A percentile compares a stretch with the other conserved stretches of the same genome.
Evolutionary conservation across 2,329 filamentous ascomycete genomes (phyloP).

Genomic region (Sporothrix curviconia): DNA sequence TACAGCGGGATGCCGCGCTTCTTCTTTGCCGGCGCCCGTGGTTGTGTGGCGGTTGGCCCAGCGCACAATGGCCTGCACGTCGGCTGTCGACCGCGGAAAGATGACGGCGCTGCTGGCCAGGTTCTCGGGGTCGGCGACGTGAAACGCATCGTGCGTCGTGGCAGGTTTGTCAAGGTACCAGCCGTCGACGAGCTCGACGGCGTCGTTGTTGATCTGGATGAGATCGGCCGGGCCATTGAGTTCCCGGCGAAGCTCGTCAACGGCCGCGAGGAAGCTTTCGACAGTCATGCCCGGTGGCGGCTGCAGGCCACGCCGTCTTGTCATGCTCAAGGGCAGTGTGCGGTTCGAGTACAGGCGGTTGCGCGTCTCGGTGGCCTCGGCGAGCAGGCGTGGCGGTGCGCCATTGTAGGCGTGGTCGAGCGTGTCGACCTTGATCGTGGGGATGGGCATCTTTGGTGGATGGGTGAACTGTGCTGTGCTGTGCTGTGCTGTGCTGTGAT

Average conservation of each 20-base stretch:
- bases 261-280: conserved; percentile 24
- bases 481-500: background rate
- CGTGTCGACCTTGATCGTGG: conserved; percentile 1
- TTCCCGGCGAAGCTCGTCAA: conserved; percentile 26
- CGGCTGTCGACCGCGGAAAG: conserved; percentile 37
- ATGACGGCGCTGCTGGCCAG: conserved; percentile 37
- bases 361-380: conserved; percentile 21
- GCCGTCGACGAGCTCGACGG: conserved; percentile 25
- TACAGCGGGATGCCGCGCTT: conserved; percentile 37
- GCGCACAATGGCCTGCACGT: conserved; percentile 41
- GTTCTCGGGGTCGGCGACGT: conserved; percentile 35
- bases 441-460: background rate
- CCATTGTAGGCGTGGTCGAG: conserved; percentile 25
- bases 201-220: conserved; percentile 29
- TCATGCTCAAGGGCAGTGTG: conserved; percentile 20
- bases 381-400: conserved; percentile 21
- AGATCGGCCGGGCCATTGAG: conserved; percentile 24
- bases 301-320: conserved; percentile 20
- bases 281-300: conserved; percentile 25
- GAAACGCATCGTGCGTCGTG: conserved; percentile 38
- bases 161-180: conserved; percentile 28
- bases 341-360: conserved; percentile 21
- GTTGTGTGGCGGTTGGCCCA: conserved; percentile 26
- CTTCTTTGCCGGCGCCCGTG: background rate
- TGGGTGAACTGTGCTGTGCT: background rate